These are phyloP conservation scores for Cryphonectria nitschkei DNA, from an alignment of 2,329 filamentous ascomycete genomes.

Conservation along the genomic window DNA sequence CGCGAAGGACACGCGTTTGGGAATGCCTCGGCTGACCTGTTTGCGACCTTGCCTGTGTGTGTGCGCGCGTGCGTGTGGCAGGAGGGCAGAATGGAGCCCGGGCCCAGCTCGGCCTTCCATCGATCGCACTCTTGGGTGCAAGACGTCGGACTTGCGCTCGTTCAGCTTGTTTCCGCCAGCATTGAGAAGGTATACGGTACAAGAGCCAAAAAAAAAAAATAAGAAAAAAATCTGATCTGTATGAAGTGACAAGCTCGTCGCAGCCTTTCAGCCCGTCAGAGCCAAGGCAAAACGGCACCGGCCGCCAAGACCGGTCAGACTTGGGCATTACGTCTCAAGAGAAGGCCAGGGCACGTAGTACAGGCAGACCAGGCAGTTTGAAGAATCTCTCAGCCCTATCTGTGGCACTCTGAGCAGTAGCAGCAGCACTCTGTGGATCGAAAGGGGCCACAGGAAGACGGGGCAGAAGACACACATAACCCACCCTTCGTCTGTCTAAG, in stretches of 20 bases:
- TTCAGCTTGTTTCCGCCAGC: background rate
- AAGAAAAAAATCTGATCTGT: background rate
- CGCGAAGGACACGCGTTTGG: constrained; percentile 2
- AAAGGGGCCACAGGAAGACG: background rate
- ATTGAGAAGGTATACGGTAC: background rate
- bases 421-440: background rate
- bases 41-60: background rate
- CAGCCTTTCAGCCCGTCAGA: background rate
- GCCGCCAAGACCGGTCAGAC: background rate
- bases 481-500: background rate
- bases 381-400: background rate
- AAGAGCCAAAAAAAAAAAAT: background rate
- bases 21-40: background rate
- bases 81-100: background rate
- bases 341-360: background rate
- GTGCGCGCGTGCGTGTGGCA: background rate
- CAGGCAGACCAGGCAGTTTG: background rate
- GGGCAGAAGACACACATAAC: background rate
- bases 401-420: background rate
- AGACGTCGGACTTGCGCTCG: background rate
- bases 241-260: background rate
- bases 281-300: background rate
- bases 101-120: background rate
- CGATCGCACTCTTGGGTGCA: background rate
- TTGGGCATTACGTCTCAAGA: background rate